Percentiles rank a stretch among this genome's conserved stretches.
phyloP scores from a whole-genome alignment of 1,139 yeast species.

The Lizanozyma gosingica region DNA sequence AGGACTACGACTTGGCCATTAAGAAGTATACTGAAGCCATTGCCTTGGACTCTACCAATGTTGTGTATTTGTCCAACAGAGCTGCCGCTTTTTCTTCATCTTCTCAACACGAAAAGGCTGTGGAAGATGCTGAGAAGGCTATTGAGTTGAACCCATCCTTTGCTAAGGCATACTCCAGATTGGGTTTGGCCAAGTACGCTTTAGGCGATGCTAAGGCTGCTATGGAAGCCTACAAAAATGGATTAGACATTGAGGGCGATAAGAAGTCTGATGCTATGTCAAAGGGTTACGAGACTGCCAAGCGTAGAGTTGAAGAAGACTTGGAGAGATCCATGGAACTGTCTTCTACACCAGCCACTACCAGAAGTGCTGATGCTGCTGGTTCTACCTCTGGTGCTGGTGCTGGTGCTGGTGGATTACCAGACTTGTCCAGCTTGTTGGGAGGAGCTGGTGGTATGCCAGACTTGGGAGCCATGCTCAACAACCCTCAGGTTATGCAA shows the following conservation, averaged over 20 bases:
- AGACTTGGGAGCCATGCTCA: slow-evolving; percentile 52
- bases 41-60: slow-evolving; percentile 58
- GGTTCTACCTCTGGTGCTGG: slow-evolving; percentile 32
- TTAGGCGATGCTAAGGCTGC: slow-evolving; percentile 85
- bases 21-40: slow-evolving; percentile 79
- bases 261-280: slow-evolving; percentile 82
- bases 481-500: slow-evolving; percentile 84
- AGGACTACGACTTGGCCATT: slow-evolving; percentile 62
- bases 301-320: slow-evolving; percentile 72
- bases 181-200: slow-evolving; percentile 90
- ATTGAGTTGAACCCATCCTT: slow-evolving; percentile 68
- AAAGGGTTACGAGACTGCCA: slow-evolving; percentile 90
- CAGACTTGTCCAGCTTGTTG: slow-evolving; percentile 48
- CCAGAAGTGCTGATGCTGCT: slow-evolving; percentile 11
- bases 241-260: slow-evolving; percentile 81
- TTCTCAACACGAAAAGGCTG: slow-evolving; percentile 68
- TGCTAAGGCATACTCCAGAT: slow-evolving; percentile 89
- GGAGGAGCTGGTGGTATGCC: slow-evolving; percentile 61
- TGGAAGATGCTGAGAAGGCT: slow-evolving; percentile 76
- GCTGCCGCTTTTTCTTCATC: slow-evolving; percentile 93
- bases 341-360: slow-evolving; percentile 6
- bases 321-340: slow-evolving; percentile 35
- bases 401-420: slow-evolving; percentile 62
- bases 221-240: slow-evolving; percentile 82
- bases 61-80: slow-evolving; percentile 84